A percentile compares a stretch with the other conserved stretches of the same genome.
Evolutionary conservation across 2,329 filamentous ascomycete species (phyloP).

Genomic region (Amesomyces nigricolor): DNA sequence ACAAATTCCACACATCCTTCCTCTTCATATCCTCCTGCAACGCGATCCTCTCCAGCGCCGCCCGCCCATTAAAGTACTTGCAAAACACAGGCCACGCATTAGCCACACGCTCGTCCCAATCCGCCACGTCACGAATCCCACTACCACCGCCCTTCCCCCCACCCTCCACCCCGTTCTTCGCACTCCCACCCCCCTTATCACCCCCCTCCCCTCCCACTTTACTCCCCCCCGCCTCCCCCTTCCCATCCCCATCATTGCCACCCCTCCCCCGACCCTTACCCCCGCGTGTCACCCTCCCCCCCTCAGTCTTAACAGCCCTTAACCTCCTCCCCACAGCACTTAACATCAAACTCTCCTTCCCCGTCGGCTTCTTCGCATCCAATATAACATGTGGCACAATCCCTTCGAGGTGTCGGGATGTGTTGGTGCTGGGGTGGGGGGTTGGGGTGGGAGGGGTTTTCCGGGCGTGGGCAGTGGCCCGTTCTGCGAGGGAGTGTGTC

Average conservation of each 20-base stretch:
- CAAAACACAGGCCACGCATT: conserved; percentile 67
- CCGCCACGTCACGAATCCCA: conserved; percentile 10
- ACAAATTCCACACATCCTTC: conserved; percentile 67
- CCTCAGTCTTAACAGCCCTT: conserved; percentile 2
- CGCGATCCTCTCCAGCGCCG: conserved; percentile 79
- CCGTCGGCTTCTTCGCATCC: conserved; percentile 71
- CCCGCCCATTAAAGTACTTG: conserved; percentile 82
- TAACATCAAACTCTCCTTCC: conserved; percentile 71
- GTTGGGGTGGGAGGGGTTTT: conserved; percentile 46
- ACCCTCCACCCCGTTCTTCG: neutral
- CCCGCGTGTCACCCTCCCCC: conserved; percentile 10
- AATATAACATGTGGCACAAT: conserved; percentile 64
- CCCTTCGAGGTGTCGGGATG: conserved; percentile 50
- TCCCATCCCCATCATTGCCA: conserved; percentile 17
- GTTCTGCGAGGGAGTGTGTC: conserved; percentile 51
- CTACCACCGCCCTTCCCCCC: neutral
- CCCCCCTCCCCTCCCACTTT: neutral
- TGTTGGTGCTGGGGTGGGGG: conserved; percentile 50
- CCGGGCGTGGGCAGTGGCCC: conserved; percentile 50
- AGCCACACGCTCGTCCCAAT: conserved; percentile 50
- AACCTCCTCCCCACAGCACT: conserved; percentile 53
- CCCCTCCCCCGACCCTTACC: neutral
- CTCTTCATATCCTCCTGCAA: conserved; percentile 82
- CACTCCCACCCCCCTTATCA: neutral
- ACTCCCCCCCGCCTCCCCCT: neutral